phyloP scores from a whole-genome alignment of 495 filamentous ascomycete genomes.

The Rhypophila decipiens region DNA sequence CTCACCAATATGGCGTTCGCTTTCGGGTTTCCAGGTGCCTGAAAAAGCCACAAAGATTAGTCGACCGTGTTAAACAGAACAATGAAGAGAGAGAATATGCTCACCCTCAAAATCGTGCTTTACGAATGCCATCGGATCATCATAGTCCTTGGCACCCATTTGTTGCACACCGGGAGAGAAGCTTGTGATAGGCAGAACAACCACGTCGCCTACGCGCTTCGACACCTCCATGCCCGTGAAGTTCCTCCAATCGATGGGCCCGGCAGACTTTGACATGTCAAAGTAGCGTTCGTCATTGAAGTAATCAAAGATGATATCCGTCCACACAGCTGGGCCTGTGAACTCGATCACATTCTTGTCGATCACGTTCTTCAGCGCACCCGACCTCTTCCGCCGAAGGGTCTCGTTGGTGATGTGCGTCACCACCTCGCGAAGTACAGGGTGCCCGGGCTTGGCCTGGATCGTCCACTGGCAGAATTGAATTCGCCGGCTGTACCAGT shows the following conservation, averaged over 20 bases:
- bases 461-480: slow-evolving; percentile 99
- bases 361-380: slow-evolving; percentile 55
- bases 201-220: slow-evolving; percentile 89
- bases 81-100: no score
- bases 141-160: slow-evolving; percentile 85
- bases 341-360: slow-evolving; percentile 90
- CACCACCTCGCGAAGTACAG: slow-evolving; percentile 82
- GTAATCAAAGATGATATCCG: slow-evolving; percentile 83
- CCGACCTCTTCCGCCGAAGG: slow-evolving; percentile 64
- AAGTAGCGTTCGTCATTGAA: slow-evolving; percentile 92
- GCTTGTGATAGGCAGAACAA: slow-evolving; percentile 90
- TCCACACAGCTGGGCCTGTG: slow-evolving; percentile 93
- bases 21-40: slow-evolving; percentile 80
- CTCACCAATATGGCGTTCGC: slow-evolving; percentile 54
- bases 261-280: slow-evolving; percentile 61
- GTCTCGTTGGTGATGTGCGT: slow-evolving; percentile 78
- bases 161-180: slow-evolving; percentile 93
- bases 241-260: slow-evolving; percentile 76
- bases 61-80: no score
- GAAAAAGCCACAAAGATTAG: no score
- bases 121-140: slow-evolving; percentile 96
- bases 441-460: slow-evolving; percentile 90
- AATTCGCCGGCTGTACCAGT: slow-evolving; percentile 93
- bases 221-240: slow-evolving; percentile 79
- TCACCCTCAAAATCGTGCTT: slow-evolving; percentile 94